Evolutionary conservation across 257 asterid genomes (phyloP).

Genomic region (Jaltomata sinuosa): DNA sequence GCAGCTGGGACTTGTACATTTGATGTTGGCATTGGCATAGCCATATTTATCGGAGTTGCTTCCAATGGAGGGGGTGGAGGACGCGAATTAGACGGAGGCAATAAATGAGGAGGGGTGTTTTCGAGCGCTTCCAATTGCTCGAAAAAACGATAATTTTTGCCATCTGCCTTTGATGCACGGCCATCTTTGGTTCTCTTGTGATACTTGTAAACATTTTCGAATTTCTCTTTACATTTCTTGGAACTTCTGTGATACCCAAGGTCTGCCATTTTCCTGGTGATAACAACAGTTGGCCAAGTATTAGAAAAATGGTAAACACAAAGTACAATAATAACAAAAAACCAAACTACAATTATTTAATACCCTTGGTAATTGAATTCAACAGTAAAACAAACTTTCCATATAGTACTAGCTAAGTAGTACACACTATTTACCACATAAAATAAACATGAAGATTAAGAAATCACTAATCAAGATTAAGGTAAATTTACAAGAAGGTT

Average conservation of each 20-base stretch:
- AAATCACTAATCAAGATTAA: neutral
- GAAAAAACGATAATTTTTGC: constrained; percentile 75
- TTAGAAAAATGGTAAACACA: neutral
- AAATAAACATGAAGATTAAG: constrained; percentile 27
- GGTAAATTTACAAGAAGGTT: constrained; percentile 1
- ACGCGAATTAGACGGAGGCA: constrained; percentile 2
- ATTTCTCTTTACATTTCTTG: constrained; percentile 92
- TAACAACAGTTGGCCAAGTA: constrained; percentile 2
- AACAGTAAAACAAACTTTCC: constrained; percentile 4
- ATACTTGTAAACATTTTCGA: constrained; percentile 85
- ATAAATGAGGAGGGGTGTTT: constrained; percentile 11
- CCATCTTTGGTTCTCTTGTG: constrained; percentile 87
- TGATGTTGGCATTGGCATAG: constrained; percentile 1
- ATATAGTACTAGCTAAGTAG: neutral
- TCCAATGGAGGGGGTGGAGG: constrained; percentile 34
- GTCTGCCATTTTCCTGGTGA: constrained; percentile 87
- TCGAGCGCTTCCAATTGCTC: constrained; percentile 84
- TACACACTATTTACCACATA: constrained; percentile 21
- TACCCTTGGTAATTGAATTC: constrained; percentile 4
- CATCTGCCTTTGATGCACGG: constrained; percentile 79
- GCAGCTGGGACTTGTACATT: constrained; percentile 11
- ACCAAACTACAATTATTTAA: neutral
- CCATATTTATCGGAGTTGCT: constrained; percentile 13
- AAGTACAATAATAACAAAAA: neutral
- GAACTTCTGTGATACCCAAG: constrained; percentile 71